Evolutionary conservation across 768 basidiomycete genomes (phyloP).

Genomic region (Sistotremastrum niveocremeum): DNA sequence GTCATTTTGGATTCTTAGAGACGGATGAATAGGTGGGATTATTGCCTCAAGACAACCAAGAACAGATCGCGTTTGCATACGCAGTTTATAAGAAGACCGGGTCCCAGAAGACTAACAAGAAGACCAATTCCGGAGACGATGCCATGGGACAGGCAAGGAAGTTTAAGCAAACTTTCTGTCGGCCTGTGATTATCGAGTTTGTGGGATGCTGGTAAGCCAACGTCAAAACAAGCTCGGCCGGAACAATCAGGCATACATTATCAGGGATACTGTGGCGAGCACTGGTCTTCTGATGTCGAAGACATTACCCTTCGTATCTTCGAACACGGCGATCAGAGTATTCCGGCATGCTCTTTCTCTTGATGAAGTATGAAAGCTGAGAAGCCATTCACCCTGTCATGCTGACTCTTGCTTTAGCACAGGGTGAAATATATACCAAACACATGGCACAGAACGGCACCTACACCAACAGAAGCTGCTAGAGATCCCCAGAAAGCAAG

Average conservation of each 20-base stretch:
- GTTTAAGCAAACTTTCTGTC: slow-evolving; percentile 64
- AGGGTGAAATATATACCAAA: slow-evolving; percentile 57
- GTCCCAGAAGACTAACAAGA: too few relatives aligned
- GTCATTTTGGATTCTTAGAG: background rate
- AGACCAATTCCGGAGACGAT: slow-evolving; percentile 17
- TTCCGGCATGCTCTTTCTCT: slow-evolving; percentile 71
- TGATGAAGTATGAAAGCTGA: slow-evolving; percentile 42
- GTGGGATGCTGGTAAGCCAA: slow-evolving; percentile 58
- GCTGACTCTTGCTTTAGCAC: slow-evolving; percentile 24
- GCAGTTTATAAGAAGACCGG: slow-evolving; percentile 44
- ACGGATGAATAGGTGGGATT: slow-evolving; percentile 43
- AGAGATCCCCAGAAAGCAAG: slow-evolving; percentile 14
- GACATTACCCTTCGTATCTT: slow-evolving; percentile 52
- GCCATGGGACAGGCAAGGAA: slow-evolving; percentile 38
- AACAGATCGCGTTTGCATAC: slow-evolving; percentile 66
- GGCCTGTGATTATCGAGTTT: slow-evolving; percentile 58
- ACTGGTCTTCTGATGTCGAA: slow-evolving; percentile 52
- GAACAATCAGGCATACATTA: slow-evolving; percentile 10
- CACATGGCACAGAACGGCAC: slow-evolving; percentile 36
- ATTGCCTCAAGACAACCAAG: slow-evolving; percentile 48
- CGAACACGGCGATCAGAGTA: slow-evolving; percentile 47
- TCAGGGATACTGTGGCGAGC: slow-evolving; percentile 68
- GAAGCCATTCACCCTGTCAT: too few relatives aligned
- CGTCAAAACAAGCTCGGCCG: background rate
- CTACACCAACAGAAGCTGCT: slow-evolving; percentile 11